These are phyloP conservation scores for Panicum miliaceum DNA, from an alignment of 176 grass and related monocot species.

Conservation along the genomic window DNA sequence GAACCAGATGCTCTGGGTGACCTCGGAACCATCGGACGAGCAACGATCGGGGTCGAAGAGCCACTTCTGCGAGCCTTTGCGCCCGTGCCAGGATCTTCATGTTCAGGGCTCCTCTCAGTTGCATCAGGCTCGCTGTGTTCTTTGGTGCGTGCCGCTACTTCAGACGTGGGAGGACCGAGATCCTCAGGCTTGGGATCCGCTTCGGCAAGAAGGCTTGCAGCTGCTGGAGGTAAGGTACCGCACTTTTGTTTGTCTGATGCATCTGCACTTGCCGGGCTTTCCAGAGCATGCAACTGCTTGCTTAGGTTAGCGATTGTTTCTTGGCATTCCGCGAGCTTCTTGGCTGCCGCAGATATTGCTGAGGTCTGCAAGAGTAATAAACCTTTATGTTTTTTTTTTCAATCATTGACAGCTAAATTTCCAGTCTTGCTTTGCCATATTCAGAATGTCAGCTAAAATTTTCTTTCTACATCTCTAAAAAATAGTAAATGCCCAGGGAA, in stretches of 20 bases:
- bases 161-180: neutral
- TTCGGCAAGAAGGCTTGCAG: neutral
- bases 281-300: constrained; percentile 55
- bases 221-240: neutral
- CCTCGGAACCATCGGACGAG: constrained; percentile 9
- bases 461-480: constrained; percentile 1
- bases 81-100: neutral
- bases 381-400: neutral
- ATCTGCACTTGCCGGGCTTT: constrained; percentile 36
- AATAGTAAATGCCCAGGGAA: constrained; percentile 2
- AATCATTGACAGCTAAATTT: neutral
- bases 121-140: neutral
- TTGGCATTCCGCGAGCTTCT: constrained; percentile 68
- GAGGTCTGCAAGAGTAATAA: constrained; percentile 47
- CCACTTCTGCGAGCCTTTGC: constrained; percentile 23
- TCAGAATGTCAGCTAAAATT: neutral
- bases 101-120: neutral
- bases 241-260: constrained; percentile 32
- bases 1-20: constrained; percentile 10
- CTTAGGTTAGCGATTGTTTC: constrained; percentile 58
- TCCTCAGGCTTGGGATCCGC: neutral
- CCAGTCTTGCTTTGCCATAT: neutral
- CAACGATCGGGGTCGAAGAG: neutral
- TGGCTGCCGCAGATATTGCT: constrained; percentile 40
- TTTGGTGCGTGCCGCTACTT: constrained; percentile 23